These are phyloP conservation scores for Acacia melanoxylon DNA, from an alignment of 306 rosid species.

Conservation along the genomic window DNA sequence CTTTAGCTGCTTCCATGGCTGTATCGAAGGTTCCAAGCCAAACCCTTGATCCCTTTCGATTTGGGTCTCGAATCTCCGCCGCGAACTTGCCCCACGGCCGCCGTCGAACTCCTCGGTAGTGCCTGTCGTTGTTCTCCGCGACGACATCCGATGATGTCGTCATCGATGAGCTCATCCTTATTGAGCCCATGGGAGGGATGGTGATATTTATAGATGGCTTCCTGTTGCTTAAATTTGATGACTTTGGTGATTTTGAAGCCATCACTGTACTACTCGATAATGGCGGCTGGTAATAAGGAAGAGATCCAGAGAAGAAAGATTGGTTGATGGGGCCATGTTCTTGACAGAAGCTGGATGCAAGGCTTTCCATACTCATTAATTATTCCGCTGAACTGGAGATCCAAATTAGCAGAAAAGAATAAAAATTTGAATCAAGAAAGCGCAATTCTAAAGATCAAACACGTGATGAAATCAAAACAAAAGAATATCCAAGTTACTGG, in stretches of 20 bases:
- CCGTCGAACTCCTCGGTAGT: conserved; percentile 49
- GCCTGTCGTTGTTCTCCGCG: conserved; percentile 17
- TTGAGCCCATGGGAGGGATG: conserved; percentile 33
- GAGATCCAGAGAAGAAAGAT: neutral
- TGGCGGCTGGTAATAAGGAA: neutral
- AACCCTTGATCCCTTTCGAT: conserved; percentile 44
- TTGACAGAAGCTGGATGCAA: conserved; percentile 15
- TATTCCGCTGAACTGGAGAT: neutral
- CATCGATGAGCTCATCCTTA: neutral
- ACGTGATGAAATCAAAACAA: too few relatives aligned
- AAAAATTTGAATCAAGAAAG: too few relatives aligned
- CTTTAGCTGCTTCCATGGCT: conserved; percentile 54
- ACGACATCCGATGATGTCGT: neutral
- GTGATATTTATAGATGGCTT: conserved; percentile 41
- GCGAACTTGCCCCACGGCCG: conserved; percentile 55
- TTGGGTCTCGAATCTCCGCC: conserved; percentile 51
- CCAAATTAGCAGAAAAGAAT: too few relatives aligned
- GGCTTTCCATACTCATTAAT: conserved; percentile 21
- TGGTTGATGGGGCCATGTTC: neutral
- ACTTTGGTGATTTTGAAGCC: conserved; percentile 35
- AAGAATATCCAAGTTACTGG: neutral
- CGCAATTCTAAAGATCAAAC: too few relatives aligned
- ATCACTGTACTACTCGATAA: neutral
- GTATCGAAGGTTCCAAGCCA: conserved; percentile 60
- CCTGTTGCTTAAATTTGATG: conserved; percentile 41